Conservation (phyloP, 768 basidiomycete species). For the Amanita rimosa region DNA sequence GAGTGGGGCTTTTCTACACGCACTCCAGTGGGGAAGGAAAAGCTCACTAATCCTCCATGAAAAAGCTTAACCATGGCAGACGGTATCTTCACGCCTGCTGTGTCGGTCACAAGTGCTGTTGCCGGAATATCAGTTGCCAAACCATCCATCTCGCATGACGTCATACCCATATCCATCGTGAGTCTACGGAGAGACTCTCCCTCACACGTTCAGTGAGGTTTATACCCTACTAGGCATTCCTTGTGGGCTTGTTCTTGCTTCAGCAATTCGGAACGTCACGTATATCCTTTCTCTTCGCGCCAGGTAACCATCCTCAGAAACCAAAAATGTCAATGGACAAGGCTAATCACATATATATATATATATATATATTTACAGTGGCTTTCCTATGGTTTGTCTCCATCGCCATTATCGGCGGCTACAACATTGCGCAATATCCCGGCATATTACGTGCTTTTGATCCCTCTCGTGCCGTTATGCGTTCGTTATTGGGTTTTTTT, state of each 20-base stretch:
- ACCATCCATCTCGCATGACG: slow-evolving; percentile 29
- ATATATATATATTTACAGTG: slow-evolving; percentile 10
- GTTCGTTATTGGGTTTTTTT: slow-evolving; percentile 22
- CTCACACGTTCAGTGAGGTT: too few species aligned
- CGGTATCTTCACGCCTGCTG: slow-evolving; percentile 58
- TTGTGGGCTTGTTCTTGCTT: slow-evolving; percentile 44
- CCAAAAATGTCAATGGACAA: too few species aligned
- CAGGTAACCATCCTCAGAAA: slow-evolving; percentile 23
- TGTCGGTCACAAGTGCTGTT: slow-evolving; percentile 58
- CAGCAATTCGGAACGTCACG: slow-evolving; percentile 50
- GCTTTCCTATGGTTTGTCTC: slow-evolving; percentile 47
- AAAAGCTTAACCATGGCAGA: slow-evolving; percentile 51
- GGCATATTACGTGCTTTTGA: slow-evolving; percentile 58
- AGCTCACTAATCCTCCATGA: too few species aligned
- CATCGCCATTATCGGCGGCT: slow-evolving; percentile 39
- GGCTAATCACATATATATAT: too few species aligned
- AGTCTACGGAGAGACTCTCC: too few species aligned
- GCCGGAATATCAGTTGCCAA: slow-evolving; percentile 54
- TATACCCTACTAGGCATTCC: slow-evolving; percentile 35
- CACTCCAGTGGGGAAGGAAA: too few species aligned
- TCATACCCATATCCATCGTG: slow-evolving; percentile 52
- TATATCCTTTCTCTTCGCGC: slow-evolving; percentile 43
- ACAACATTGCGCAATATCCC: slow-evolving; percentile 42
- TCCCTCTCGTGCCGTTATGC: slow-evolving; percentile 51
- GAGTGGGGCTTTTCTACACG: slow-evolving; percentile 8